Evolutionary conservation across 257 asterid genomes (phyloP).

Genomic region (Verbena officinalis): DNA sequence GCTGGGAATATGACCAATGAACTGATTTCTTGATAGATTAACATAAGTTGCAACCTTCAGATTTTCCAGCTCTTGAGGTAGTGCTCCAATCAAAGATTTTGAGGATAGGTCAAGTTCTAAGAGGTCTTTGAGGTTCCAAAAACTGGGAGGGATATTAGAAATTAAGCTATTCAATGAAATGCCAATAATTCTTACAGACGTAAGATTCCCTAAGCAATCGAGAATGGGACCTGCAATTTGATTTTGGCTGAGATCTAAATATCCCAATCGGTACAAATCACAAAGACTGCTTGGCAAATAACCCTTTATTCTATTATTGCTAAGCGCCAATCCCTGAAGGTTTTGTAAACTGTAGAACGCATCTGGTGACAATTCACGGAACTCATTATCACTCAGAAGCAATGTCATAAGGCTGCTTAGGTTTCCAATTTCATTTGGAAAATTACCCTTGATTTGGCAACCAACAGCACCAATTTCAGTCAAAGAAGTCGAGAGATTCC

Average conservation of each 20-base stretch:
- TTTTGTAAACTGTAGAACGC: slow-evolving; percentile 6
- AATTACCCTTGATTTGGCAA: too few species aligned
- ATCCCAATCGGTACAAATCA: slow-evolving; percentile 10
- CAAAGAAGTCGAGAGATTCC: slow-evolving; percentile 21
- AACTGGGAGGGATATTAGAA: slow-evolving; percentile 4
- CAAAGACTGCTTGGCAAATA: slow-evolving; percentile 24
- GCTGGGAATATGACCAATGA: slow-evolving; percentile 25
- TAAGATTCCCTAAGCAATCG: slow-evolving; percentile 26
- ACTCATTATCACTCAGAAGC: slow-evolving; percentile 4
- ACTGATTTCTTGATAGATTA: slow-evolving; percentile 22
- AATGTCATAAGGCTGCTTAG: background rate
- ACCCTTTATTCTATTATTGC: slow-evolving; percentile 25
- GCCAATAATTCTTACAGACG: slow-evolving; percentile 1
- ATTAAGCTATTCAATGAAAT: slow-evolving; percentile 23
- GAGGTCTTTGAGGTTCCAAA: slow-evolving; percentile 32
- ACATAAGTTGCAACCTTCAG: slow-evolving; percentile 17
- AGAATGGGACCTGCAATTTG: too few species aligned
- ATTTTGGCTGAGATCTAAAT: slow-evolving; percentile 12
- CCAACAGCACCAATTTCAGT: background rate
- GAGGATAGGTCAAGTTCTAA: slow-evolving; percentile 17
- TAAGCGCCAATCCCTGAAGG: slow-evolving; percentile 33
- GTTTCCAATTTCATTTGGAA: slow-evolving; percentile 23
- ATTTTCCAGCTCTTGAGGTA: slow-evolving; percentile 17
- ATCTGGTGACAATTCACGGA: slow-evolving; percentile 26
- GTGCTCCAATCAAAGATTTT: slow-evolving; percentile 28